These are phyloP conservation scores for Pseudotsuga menziesii DNA, from an alignment of 75 land plant genomes.

Conservation along the genomic window DNA sequence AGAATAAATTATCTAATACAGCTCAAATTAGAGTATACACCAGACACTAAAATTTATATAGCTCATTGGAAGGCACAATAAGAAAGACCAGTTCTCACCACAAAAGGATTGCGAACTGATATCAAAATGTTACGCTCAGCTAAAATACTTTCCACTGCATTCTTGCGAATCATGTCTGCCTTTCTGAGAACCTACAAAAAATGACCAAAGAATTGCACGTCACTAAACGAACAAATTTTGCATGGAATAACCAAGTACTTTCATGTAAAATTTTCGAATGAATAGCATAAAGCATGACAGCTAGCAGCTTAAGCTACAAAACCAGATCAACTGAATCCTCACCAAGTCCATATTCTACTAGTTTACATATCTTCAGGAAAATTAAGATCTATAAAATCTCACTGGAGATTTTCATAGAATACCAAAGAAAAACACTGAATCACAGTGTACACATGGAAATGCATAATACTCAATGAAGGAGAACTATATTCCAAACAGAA, in stretches of 20 bases:
- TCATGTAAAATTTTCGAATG: background rate
- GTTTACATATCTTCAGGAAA: background rate
- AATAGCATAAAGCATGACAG: background rate
- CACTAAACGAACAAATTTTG: background rate
- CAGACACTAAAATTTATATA: conserved; percentile 3
- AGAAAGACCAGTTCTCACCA: conserved; percentile 54
- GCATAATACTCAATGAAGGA: too few species aligned
- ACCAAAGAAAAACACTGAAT: background rate
- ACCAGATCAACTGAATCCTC: background rate
- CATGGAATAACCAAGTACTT: background rate
- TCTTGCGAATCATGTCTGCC: conserved; percentile 95
- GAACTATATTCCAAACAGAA: too few species aligned
- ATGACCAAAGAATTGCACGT: background rate
- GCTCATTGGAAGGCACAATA: background rate
- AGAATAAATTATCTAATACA: conserved; percentile 5
- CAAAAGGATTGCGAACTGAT: conserved; percentile 95
- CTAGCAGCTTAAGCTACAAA: background rate
- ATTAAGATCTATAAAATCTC: background rate
- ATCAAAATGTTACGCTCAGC: conserved; percentile 94
- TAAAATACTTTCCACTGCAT: conserved; percentile 94
- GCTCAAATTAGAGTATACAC: background rate
- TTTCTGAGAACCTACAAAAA: conserved; percentile 77
- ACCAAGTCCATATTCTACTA: background rate
- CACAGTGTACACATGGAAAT: too few species aligned
- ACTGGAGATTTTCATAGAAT: background rate